Conservation (phyloP, 1,284 basidiomycete genomes). For the Inonotus hispidus region DNA sequence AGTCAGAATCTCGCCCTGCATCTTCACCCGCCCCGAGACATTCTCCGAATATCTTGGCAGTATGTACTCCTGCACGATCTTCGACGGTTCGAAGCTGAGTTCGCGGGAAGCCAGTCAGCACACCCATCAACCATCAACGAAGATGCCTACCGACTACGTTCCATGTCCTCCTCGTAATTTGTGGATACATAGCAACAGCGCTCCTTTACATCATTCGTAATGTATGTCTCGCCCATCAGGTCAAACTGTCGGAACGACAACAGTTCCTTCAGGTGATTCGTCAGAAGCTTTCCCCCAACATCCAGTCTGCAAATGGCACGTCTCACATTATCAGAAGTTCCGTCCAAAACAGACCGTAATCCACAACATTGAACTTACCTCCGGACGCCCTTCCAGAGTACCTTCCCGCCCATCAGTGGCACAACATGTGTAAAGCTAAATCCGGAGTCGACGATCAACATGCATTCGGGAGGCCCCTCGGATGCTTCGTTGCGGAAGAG, state of each 20-base stretch:
- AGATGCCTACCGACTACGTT: slow-evolving; percentile 66
- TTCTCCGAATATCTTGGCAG: slow-evolving; percentile 82
- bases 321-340: neutral
- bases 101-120: slow-evolving; percentile 22
- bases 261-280: slow-evolving; percentile 91
- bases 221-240: slow-evolving; percentile 91
- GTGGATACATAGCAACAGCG: slow-evolving; percentile 86
- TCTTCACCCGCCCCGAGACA: slow-evolving; percentile 62
- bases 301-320: slow-evolving; percentile 60
- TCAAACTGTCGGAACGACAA: slow-evolving; percentile 96
- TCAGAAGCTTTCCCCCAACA: slow-evolving; percentile 81
- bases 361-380: slow-evolving; percentile 42
- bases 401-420: slow-evolving; percentile 72
- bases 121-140: slow-evolving; percentile 16
- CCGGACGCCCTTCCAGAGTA: slow-evolving; percentile 77
- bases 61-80: slow-evolving; percentile 82
- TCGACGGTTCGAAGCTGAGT: slow-evolving; percentile 44
- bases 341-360: neutral
- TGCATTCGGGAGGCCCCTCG: slow-evolving; percentile 62
- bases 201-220: slow-evolving; percentile 90
- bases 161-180: slow-evolving; percentile 77
- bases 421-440: slow-evolving; percentile 92
- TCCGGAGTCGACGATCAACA: slow-evolving; percentile 82
- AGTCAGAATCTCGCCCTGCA: slow-evolving; percentile 43
- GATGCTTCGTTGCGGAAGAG: slow-evolving; percentile 46